Conservation (phyloP, 495 filamentous ascomycete genomes). For the Aspergillus sclerotiicarbonarius region DNA sequence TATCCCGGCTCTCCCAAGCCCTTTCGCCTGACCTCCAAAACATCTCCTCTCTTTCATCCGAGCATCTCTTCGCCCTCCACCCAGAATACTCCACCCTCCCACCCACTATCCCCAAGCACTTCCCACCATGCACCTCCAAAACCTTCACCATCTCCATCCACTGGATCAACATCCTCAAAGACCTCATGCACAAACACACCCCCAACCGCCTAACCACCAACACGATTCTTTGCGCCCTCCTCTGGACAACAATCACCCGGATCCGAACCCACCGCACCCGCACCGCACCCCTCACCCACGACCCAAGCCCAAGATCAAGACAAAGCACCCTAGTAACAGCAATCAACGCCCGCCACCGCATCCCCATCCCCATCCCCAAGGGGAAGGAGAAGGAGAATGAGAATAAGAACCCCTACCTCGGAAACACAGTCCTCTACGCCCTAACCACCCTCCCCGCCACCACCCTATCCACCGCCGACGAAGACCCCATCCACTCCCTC, state of each 20-base stretch:
- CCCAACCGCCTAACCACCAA: constrained; percentile 10
- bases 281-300: too few species aligned
- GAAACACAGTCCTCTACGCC: constrained; percentile 12
- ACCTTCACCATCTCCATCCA: constrained; percentile 5
- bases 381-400: too few species aligned
- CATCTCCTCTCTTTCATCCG: background rate
- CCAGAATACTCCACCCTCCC: constrained; percentile 12
- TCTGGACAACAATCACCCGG: constrained; percentile 19
- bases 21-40: constrained; percentile 2
- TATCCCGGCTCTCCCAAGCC: background rate
- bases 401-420: too few species aligned
- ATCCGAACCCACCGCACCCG: constrained; percentile 4
- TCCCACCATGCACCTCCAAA: constrained; percentile 11
- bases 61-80: constrained; percentile 3
- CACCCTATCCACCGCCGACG: background rate
- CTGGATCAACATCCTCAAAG: constrained; percentile 7
- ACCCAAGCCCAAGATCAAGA: too few species aligned
- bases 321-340: constrained; percentile 7
- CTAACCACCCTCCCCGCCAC: background rate
- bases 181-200: constrained; percentile 29
- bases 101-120: background rate
- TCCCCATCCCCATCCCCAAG: constrained; percentile 1
- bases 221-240: constrained; percentile 8
- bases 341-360: constrained; percentile 12
- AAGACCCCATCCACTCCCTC: background rate